Conservation (phyloP, 1,139 yeast genomes). For the Pneumocystis oryctolagi region DNA sequence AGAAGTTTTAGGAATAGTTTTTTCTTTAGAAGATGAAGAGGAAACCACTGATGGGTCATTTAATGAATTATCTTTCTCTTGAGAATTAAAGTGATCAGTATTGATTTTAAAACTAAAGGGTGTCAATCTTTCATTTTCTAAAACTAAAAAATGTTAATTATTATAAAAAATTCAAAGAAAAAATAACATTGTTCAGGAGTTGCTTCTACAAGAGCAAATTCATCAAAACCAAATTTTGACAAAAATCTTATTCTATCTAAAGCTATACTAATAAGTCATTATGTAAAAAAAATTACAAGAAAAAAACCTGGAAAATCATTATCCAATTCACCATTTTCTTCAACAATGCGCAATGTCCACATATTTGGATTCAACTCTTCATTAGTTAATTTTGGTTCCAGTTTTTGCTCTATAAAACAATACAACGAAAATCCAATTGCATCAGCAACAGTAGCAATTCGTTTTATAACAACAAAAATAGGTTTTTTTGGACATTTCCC, state of each 20-base stretch:
- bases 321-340: conserved; percentile 35
- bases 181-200: conserved; percentile 22
- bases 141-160: conserved; percentile 19
- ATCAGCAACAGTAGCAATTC: conserved; percentile 27
- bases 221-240: conserved; percentile 31
- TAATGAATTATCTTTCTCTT: neutral
- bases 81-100: neutral
- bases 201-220: conserved; percentile 32
- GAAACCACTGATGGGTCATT: neutral
- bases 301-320: conserved; percentile 28
- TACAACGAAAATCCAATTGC: conserved; percentile 32
- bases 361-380: conserved; percentile 24
- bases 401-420: conserved; percentile 21
- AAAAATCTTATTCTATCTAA: conserved; percentile 29
- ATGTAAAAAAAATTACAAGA: neutral
- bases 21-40: conserved; percentile 4
- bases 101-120: neutral
- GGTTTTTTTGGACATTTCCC: conserved; percentile 23
- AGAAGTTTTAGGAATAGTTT: conserved; percentile 2
- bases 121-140: conserved; percentile 5
- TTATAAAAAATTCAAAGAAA: conserved; percentile 17
- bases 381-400: conserved; percentile 22
- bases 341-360: conserved; percentile 32
- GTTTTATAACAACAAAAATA: conserved; percentile 27
- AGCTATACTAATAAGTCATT: conserved; percentile 17